Conservation (phyloP, 768 basidiomycete species). For the Collybiopsis luxurians region DNA sequence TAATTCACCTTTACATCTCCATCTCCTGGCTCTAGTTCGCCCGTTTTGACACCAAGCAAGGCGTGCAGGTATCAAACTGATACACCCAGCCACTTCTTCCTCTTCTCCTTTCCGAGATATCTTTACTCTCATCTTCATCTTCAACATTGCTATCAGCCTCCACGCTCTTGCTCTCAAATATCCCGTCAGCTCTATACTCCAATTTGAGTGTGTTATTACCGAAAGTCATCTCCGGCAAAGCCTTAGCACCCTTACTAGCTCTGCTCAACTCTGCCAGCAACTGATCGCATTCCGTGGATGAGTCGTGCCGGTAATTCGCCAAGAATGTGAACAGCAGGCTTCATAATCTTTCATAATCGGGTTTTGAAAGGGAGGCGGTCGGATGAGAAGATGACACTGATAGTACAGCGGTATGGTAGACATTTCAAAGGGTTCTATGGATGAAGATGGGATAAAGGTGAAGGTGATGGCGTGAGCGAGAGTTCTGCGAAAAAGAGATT, state of each 20-base stretch:
- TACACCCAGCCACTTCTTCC: slow-evolving; percentile 42
- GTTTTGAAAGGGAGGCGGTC: too few relatives aligned
- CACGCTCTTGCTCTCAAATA: background rate
- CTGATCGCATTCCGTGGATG: slow-evolving; percentile 50
- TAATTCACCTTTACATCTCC: slow-evolving; percentile 94
- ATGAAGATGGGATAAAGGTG: too few relatives aligned
- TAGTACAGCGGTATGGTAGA: too few relatives aligned
- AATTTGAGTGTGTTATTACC: slow-evolving; percentile 77
- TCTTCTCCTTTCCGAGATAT: background rate
- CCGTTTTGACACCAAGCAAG: slow-evolving; percentile 69
- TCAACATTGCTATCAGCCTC: background rate
- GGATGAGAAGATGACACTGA: too few relatives aligned
- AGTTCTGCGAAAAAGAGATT: too few relatives aligned
- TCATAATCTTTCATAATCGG: too few relatives aligned
- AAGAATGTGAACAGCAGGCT: too few relatives aligned
- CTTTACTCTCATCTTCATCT: background rate
- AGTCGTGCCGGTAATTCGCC: too few relatives aligned
- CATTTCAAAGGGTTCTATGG: too few relatives aligned
- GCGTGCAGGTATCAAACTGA: slow-evolving; percentile 68
- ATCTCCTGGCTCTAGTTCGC: slow-evolving; percentile 73
- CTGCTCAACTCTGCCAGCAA: slow-evolving; percentile 56
- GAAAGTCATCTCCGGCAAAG: slow-evolving; percentile 97
- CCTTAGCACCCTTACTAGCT: slow-evolving; percentile 32
- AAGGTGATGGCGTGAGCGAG: too few relatives aligned
- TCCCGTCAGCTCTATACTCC: slow-evolving; percentile 58